Evolutionary conservation across 768 basidiomycete genomes (phyloP).

Genomic region (Nevesoporus exiguus): DNA sequence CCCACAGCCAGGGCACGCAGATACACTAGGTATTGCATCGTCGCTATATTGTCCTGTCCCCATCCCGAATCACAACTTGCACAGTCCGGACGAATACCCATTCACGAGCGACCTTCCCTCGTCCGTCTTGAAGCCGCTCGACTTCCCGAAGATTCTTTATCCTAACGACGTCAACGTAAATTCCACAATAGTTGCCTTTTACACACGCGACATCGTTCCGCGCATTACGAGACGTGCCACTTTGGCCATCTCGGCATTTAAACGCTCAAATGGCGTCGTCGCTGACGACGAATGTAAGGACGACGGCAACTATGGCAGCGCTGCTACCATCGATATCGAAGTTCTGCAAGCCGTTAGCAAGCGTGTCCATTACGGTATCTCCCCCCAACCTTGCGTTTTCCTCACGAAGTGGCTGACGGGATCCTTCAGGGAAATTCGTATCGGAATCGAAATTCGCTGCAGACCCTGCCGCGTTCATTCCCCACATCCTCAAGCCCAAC

Average conservation of each 20-base stretch:
- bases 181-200: constrained; percentile 82
- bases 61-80: background rate
- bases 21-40: constrained; percentile 73
- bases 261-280: constrained; percentile 62
- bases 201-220: constrained; percentile 83
- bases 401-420: constrained; percentile 1
- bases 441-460: constrained; percentile 95
- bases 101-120: constrained; percentile 81
- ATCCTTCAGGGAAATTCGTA: constrained; percentile 86
- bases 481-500: constrained; percentile 83
- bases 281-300: constrained; percentile 77
- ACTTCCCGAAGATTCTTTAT: constrained; percentile 74
- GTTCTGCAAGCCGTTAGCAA: constrained; percentile 97
- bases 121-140: constrained; percentile 72
- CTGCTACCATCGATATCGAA: constrained; percentile 92
- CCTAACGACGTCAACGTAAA: constrained; percentile 86
- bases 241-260: constrained; percentile 56
- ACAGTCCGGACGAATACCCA: constrained; percentile 96
- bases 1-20: constrained; percentile 84
- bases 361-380: constrained; percentile 93
- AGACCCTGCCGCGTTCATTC: constrained; percentile 83
- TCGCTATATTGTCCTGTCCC: background rate
- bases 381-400: constrained; percentile 13
- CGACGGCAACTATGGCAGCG: constrained; percentile 97
- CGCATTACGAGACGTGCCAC: constrained; percentile 79